Evolutionary conservation across 345 rosid genomes (phyloP).

Genomic region (Erysimum cheiranthoides): DNA sequence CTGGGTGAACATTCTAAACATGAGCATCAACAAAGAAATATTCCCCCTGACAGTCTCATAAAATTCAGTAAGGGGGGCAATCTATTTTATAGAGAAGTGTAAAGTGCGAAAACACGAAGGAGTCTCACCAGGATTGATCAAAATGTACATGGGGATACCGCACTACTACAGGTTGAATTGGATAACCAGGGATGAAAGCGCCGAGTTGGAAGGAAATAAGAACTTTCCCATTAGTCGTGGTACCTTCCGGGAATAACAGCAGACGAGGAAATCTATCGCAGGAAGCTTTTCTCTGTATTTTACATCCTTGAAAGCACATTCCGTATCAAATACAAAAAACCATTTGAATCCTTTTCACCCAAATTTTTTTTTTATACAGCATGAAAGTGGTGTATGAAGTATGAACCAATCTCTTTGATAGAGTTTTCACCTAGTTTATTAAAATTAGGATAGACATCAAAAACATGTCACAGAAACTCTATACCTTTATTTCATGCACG

Average conservation of each 20-base stretch:
- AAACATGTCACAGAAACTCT: constrained; percentile 51
- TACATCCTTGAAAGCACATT: constrained; percentile 90
- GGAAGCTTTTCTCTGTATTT: constrained; percentile 97
- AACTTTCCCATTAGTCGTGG: constrained; percentile 88
- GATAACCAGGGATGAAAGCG: constrained; percentile 85
- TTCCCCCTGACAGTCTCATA: constrained; percentile 41
- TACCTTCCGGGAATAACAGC: constrained; percentile 97
- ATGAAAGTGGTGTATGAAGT: constrained; percentile 26
- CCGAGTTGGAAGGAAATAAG: constrained; percentile 94
- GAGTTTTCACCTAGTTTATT: not conserved
- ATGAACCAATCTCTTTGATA: constrained; percentile 14
- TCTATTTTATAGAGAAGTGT: not conserved
- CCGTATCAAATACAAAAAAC: constrained; percentile 88
- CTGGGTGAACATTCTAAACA: constrained; percentile 98
- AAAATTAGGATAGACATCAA: constrained; percentile 18
- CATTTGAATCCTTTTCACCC: constrained; percentile 45
- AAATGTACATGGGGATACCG: constrained; percentile 98
- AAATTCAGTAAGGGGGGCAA: constrained; percentile 13
- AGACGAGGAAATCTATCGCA: constrained; percentile 81
- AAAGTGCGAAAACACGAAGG: constrained; percentile 9
- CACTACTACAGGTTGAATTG: constrained; percentile 88
- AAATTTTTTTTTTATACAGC: not conserved
- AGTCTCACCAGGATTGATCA: constrained; percentile 92
- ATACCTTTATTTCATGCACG: constrained; percentile 91
- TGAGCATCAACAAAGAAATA: constrained; percentile 69